phyloP scores from a whole-genome alignment of 176 grass and related monocot genomes.

The Rhynchospora pubera region DNA sequence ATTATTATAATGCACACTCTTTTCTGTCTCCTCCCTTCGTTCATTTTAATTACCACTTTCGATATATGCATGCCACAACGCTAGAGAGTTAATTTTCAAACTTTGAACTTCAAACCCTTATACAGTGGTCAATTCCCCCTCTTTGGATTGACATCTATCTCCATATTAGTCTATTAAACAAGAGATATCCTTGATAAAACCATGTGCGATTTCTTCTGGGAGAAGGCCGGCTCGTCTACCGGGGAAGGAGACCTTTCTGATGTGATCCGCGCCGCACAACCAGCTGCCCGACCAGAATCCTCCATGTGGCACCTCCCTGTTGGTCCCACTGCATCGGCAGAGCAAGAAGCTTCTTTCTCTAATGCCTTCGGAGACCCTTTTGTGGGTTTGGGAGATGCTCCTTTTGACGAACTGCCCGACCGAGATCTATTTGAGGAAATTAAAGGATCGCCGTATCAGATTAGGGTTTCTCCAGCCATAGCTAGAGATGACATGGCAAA shows the following conservation, averaged over 20 bases:
- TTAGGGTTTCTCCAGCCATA: conserved; percentile 9
- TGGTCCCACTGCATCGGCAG: neutral
- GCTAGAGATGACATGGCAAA: conserved; percentile 5
- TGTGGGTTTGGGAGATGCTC: neutral
- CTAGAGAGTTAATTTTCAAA: neutral
- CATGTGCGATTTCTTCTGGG: conserved; percentile 90
- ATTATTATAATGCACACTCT: neutral
- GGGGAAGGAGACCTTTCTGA: conserved; percentile 74
- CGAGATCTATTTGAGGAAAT: conserved; percentile 12
- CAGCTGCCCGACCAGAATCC: neutral
- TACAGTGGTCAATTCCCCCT: neutral
- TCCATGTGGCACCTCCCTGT: conserved; percentile 9
- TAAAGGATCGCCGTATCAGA: neutral
- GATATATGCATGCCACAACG: neutral
- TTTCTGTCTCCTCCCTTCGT: neutral
- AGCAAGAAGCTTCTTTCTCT: conserved; percentile 6
- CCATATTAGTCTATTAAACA: too few relatives aligned
- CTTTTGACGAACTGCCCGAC: conserved; percentile 9
- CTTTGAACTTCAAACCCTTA: neutral
- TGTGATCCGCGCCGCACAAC: conserved; percentile 33
- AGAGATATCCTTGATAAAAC: neutral
- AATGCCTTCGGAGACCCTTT: conserved; percentile 27
- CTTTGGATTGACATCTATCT: neutral
- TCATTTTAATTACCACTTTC: neutral
- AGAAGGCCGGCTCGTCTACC: conserved; percentile 14